These are phyloP conservation scores for Chenopodium berlandieri DNA, from an alignment of 148 eudicot genomes.

Conservation along the genomic window DNA sequence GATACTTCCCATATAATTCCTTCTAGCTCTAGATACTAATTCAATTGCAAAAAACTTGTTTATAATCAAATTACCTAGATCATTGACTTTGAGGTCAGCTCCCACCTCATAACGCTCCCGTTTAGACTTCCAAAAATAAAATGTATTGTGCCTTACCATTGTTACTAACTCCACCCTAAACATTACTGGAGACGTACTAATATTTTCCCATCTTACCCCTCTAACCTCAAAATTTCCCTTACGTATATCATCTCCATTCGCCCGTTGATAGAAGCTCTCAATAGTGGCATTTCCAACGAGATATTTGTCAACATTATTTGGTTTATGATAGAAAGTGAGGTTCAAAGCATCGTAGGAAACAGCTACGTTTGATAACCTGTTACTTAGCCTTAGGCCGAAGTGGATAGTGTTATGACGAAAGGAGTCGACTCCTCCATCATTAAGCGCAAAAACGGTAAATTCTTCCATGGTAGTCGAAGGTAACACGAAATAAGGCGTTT, in stretches of 20 bases:
- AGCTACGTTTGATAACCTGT: no score
- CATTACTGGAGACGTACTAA: conserved; percentile 2
- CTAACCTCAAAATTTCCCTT: conserved; percentile 2
- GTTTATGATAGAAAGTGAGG: background rate
- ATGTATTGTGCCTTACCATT: conserved; percentile 39
- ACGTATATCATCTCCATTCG: background rate
- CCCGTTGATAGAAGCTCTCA: conserved; percentile 15
- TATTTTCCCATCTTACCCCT: conserved; percentile 36
- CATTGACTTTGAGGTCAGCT: conserved; percentile 43
- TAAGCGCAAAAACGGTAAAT: background rate
- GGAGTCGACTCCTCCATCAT: background rate
- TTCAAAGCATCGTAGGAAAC: background rate
- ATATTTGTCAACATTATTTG: background rate
- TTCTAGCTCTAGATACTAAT: conserved; percentile 39
- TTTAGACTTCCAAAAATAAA: conserved; percentile 48
- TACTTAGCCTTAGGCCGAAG: background rate
- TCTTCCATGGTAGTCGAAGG: background rate
- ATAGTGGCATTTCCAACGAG: conserved; percentile 7
- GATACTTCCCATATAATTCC: background rate
- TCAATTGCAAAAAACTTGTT: conserved; percentile 36
- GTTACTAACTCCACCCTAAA: conserved; percentile 63
- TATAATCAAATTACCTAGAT: conserved; percentile 31
- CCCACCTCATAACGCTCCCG: conserved; percentile 36
- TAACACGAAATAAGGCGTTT: no score
- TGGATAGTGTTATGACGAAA: background rate